These are phyloP conservation scores for Mycena olivaceomarginata DNA, from an alignment of 768 basidiomycete species.

Conservation along the genomic window DNA sequence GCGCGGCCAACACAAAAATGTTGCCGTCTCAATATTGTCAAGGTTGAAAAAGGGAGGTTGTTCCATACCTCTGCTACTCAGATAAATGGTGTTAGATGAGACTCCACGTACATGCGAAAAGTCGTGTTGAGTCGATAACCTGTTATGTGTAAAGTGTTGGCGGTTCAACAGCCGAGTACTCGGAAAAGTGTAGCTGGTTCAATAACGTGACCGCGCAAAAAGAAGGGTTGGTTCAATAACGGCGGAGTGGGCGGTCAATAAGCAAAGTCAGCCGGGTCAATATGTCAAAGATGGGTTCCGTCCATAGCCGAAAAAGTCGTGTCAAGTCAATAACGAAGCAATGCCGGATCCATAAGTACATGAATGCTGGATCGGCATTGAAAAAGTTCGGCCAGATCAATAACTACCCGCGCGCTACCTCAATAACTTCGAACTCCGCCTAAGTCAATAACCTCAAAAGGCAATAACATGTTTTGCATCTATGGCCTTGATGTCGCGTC, in stretches of 20 bases:
- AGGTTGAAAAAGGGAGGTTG: too few species aligned
- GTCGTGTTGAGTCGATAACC: neutral
- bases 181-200: neutral
- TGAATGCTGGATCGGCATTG: neutral
- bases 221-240: neutral
- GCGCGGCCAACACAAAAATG: too few species aligned
- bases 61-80: too few species aligned
- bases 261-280: neutral
- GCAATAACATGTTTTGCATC: slow-evolving; percentile 21
- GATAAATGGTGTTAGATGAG: too few species aligned
- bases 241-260: neutral
- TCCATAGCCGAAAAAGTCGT: neutral
- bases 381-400: slow-evolving; percentile 17
- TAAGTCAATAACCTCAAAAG: slow-evolving; percentile 13
- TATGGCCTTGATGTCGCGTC: too few species aligned
- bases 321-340: neutral
- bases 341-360: neutral
- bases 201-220: neutral
- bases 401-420: neutral
- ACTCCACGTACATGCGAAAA: neutral
- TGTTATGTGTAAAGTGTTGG: neutral
- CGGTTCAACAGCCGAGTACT: neutral
- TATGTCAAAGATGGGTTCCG: neutral
- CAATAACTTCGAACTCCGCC: slow-evolving; percentile 2
- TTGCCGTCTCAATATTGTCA: too few species aligned